Conservation (phyloP, 495 filamentous ascomycete genomes). For the Jackrogersella minutella region DNA sequence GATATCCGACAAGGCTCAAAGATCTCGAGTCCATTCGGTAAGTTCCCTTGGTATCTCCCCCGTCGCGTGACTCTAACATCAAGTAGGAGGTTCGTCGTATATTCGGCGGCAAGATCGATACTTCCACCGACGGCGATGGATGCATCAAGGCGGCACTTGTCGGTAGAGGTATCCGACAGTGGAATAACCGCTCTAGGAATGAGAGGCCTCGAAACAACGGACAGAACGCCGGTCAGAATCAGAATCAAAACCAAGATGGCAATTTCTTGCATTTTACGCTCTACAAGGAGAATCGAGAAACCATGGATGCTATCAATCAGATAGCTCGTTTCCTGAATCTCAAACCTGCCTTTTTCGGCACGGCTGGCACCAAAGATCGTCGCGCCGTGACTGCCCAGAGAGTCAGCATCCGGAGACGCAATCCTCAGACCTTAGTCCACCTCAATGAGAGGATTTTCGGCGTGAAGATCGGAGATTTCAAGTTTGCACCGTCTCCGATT, state of each 20-base stretch:
- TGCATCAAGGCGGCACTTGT: slow-evolving; percentile 48
- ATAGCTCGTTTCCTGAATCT: slow-evolving; percentile 73
- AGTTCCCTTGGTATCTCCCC: background rate
- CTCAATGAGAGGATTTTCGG: slow-evolving; percentile 64
- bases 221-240: slow-evolving; percentile 25
- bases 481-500: slow-evolving; percentile 72
- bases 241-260: slow-evolving; percentile 58
- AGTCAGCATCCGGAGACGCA: slow-evolving; percentile 73
- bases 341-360: slow-evolving; percentile 74
- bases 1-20: slow-evolving; percentile 50
- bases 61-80: slow-evolving; percentile 18
- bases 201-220: slow-evolving; percentile 42
- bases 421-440: slow-evolving; percentile 66
- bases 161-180: slow-evolving; percentile 43
- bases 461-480: slow-evolving; percentile 78
- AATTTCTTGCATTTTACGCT: slow-evolving; percentile 91
- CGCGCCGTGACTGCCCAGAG: slow-evolving; percentile 88
- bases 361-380: slow-evolving; percentile 94
- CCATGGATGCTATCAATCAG: slow-evolving; percentile 86
- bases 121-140: slow-evolving; percentile 38
- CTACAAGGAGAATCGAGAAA: slow-evolving; percentile 98
- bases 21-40: slow-evolving; percentile 52
- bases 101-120: slow-evolving; percentile 49
- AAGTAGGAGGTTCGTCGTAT: slow-evolving; percentile 56
- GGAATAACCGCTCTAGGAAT: slow-evolving; percentile 50